phyloP scores from a whole-genome alignment of 1,284 basidiomycete genomes.

The Schizophyllum commune region DNA sequence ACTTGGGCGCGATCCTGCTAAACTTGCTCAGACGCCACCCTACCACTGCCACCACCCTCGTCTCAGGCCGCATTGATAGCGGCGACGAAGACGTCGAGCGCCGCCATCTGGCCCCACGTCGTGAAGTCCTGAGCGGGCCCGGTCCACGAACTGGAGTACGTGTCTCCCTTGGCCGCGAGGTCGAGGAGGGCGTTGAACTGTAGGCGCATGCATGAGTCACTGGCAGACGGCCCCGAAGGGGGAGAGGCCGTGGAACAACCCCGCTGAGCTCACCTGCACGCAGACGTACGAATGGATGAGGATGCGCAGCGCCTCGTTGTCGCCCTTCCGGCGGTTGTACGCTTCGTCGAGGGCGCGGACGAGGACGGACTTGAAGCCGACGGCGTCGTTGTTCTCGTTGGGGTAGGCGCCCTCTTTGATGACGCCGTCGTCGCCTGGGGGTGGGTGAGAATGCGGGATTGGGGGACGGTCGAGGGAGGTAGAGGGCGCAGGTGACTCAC shows the following conservation, averaged over 20 bases:
- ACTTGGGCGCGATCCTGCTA: too few species aligned
- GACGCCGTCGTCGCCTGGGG: conserved; percentile 26
- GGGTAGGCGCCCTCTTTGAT: conserved; percentile 41
- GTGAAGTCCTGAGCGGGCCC: conserved; percentile 36
- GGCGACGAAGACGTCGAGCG: conserved; percentile 35
- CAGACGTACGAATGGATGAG: conserved; percentile 39
- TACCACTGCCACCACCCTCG: too few species aligned
- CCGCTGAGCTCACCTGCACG: conserved; percentile 30
- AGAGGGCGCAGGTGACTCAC: not conserved
- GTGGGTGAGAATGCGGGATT: not conserved
- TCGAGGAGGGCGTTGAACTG: conserved; percentile 43
- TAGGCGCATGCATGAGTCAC: too few species aligned
- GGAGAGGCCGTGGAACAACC: too few species aligned
- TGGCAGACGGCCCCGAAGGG: too few species aligned
- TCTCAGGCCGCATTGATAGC: conserved; percentile 19
- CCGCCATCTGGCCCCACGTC: conserved; percentile 42
- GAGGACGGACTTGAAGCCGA: conserved; percentile 42
- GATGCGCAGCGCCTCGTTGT: conserved; percentile 10
- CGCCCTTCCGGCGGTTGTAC: conserved; percentile 31
- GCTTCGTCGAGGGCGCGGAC: conserved; percentile 31
- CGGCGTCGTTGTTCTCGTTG: conserved; percentile 32
- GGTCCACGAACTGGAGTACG: conserved; percentile 36
- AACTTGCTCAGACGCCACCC: too few species aligned
- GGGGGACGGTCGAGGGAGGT: not conserved
- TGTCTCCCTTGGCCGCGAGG: conserved; percentile 31